Conservation (phyloP, 2,329 filamentous ascomycete species). For the Arthroderma sp. region DNA sequence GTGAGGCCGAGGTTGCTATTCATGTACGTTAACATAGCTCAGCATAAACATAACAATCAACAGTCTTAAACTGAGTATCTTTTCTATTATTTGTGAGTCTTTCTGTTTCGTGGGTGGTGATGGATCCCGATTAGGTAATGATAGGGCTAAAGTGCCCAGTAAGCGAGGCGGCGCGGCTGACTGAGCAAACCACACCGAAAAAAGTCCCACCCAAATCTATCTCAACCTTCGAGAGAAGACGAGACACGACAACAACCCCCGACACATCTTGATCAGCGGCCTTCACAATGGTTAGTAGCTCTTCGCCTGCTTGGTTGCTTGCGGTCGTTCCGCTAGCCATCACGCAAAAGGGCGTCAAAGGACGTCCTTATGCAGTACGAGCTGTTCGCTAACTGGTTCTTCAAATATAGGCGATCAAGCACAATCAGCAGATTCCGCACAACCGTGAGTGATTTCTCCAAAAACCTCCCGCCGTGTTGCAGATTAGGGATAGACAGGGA, state of each 20-base stretch:
- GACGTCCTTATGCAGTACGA: too few species aligned
- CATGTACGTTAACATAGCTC: too few species aligned
- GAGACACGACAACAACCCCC: constrained; percentile 31
- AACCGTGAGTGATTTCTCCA: constrained; percentile 54
- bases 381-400: not conserved
- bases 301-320: not conserved
- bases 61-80: too few species aligned
- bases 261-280: constrained; percentile 37
- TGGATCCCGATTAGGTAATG: constrained; percentile 10
- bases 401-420: constrained; percentile 74
- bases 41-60: too few species aligned
- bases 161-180: constrained; percentile 28
- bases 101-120: constrained; percentile 1
- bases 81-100: too few species aligned
- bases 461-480: not conserved
- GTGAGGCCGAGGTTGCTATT: too few species aligned
- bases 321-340: constrained; percentile 4
- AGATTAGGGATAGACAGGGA: too few species aligned
- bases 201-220: constrained; percentile 26
- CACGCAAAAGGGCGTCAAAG: too few species aligned
- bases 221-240: constrained; percentile 21
- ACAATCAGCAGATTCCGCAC: constrained; percentile 97
- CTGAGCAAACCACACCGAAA: constrained; percentile 30
- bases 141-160: constrained; percentile 24
- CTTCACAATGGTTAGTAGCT: constrained; percentile 37